These are phyloP conservation scores for Nannochloris sp. DNA, from an alignment of 139 green algal genomes.

Conservation along the genomic window DNA sequence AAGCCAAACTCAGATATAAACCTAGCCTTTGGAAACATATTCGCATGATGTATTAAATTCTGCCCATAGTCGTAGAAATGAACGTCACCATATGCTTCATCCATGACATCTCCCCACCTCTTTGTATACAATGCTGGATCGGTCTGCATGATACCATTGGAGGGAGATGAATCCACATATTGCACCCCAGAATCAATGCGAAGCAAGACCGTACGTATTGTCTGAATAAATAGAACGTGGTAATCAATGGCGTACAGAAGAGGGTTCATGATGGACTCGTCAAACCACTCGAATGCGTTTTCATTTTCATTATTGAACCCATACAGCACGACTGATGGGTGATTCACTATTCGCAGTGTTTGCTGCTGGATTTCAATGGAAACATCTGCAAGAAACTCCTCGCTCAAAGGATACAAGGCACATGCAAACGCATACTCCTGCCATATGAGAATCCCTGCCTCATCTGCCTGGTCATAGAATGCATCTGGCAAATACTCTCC, in stretches of 20 bases:
- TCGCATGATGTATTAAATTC: constrained; percentile 33
- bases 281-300: constrained; percentile 40
- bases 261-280: constrained; percentile 21
- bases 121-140: constrained; percentile 27
- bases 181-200: constrained; percentile 34
- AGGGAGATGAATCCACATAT: constrained; percentile 66
- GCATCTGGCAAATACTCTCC: constrained; percentile 38
- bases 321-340: constrained; percentile 61
- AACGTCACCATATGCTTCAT: constrained; percentile 47
- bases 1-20: constrained; percentile 62
- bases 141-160: constrained; percentile 28
- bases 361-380: constrained; percentile 39
- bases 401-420: constrained; percentile 35
- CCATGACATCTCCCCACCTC: constrained; percentile 35
- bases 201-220: constrained; percentile 23
- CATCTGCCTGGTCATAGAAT: constrained; percentile 60
- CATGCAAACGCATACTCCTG: constrained; percentile 60
- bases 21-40: constrained; percentile 39
- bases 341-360: constrained; percentile 43
- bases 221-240: constrained; percentile 41
- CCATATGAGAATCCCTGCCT: constrained; percentile 64
- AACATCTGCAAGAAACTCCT: constrained; percentile 33
- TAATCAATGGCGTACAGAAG: constrained; percentile 54
- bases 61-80: constrained; percentile 68
- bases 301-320: constrained; percentile 47